Conservation (phyloP, 306 rosid species). For the Acacia melanoxylon region DNA sequence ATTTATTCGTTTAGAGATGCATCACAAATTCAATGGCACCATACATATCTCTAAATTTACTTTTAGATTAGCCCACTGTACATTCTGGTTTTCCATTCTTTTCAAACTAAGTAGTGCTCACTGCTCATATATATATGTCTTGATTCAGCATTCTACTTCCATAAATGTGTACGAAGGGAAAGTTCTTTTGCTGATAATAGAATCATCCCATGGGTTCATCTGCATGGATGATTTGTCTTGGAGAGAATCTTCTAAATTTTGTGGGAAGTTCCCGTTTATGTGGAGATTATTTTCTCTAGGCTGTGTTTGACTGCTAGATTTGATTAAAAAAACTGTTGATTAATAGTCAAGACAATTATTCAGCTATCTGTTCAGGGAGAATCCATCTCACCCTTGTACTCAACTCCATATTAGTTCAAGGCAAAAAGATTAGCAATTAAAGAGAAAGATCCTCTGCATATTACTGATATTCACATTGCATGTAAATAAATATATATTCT, state of each 20-base stretch:
- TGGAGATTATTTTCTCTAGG: slow-evolving; percentile 8
- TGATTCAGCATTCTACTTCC: slow-evolving; percentile 11
- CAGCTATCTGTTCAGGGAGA: slow-evolving; percentile 12
- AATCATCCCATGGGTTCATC: slow-evolving; percentile 21
- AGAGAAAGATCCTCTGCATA: slow-evolving; percentile 10
- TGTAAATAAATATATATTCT: slow-evolving; percentile 25
- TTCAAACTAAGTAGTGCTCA: neutral
- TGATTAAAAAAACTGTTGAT: slow-evolving; percentile 6
- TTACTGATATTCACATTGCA: slow-evolving; percentile 19
- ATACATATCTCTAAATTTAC: slow-evolving; percentile 18
- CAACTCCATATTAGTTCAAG: slow-evolving; percentile 13
- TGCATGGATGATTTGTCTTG: neutral
- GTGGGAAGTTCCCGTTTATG: neutral
- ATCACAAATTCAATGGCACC: slow-evolving; percentile 15
- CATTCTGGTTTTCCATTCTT: neutral
- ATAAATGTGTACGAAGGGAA: neutral
- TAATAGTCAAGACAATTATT: slow-evolving; percentile 14
- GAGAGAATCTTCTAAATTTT: slow-evolving; percentile 15
- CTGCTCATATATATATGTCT: neutral
- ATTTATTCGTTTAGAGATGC: neutral
- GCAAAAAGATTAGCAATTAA: neutral
- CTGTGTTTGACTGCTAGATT: neutral
- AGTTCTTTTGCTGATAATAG: slow-evolving; percentile 16
- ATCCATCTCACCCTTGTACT: slow-evolving; percentile 10
- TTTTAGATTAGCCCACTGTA: slow-evolving; percentile 5